Percentiles rank a stretch among this genome's conserved stretches.
These are phyloP conservation scores for Penicillium cinerascens DNA, from an alignment of 495 filamentous ascomycete species.

Conservation along the genomic window DNA sequence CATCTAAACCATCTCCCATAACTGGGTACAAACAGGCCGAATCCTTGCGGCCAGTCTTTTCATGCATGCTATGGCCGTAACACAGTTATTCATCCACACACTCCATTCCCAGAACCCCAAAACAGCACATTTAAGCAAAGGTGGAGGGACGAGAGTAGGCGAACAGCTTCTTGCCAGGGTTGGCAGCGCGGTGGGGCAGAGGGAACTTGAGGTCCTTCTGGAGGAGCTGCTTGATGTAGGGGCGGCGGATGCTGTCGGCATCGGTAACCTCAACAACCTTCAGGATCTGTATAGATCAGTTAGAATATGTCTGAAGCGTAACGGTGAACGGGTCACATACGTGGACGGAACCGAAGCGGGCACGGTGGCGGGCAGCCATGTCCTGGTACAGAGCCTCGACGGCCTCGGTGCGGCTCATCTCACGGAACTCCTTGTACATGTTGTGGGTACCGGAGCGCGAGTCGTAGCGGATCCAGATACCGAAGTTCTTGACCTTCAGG, in stretches of 20 bases:
- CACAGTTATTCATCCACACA: conserved; percentile 49
- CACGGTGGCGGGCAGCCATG: conserved; percentile 97
- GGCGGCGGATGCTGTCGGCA: conserved; percentile 85
- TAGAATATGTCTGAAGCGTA: conserved; percentile 23
- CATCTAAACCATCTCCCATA: conserved; percentile 42
- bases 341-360: conserved; percentile 95
- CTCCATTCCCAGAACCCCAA: conserved; percentile 35
- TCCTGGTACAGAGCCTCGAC: conserved; percentile 98
- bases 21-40: conserved; percentile 40
- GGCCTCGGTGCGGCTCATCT: conserved; percentile 90
- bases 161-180: conserved; percentile 85
- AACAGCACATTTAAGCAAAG: conserved; percentile 60
- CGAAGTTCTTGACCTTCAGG: conserved; percentile 99
- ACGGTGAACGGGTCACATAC: conserved; percentile 55
- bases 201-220: conserved; percentile 95
- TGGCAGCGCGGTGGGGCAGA: conserved; percentile 89
- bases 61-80: conserved; percentile 49
- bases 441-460: conserved; percentile 99
- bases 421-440: conserved; percentile 99
- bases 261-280: conserved; percentile 97
- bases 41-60: conserved; percentile 40
- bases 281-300: conserved; percentile 68
- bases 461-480: conserved; percentile 99
- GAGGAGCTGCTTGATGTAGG: conserved; percentile 98
- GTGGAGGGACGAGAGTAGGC: conserved; percentile 86